Percentiles rank a stretch among this genome's conserved stretches.
phyloP scores from a whole-genome alignment of 176 grass and related monocot genomes.

The Carex scoparia region DNA sequence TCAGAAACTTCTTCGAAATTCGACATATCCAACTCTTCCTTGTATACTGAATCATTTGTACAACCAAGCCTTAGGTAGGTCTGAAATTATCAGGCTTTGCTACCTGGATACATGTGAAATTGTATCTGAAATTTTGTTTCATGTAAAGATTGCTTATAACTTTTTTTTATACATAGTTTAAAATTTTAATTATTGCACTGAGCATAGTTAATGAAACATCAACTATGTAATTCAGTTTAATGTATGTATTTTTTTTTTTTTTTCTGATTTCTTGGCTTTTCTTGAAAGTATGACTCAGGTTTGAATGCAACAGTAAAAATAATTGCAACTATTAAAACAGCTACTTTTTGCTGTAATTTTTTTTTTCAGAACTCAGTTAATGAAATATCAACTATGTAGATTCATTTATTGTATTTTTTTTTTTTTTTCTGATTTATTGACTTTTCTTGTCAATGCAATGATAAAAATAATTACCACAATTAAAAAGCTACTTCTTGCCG shows the following conservation, averaged over 20 bases:
- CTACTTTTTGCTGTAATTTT: too few species aligned
- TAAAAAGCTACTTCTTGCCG: too few species aligned
- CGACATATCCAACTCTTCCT: slow-evolving; percentile 4
- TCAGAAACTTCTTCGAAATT: neutral
- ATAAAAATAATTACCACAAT: too few species aligned
- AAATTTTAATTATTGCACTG: neutral
- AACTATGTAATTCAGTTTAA: neutral
- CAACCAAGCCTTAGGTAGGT: slow-evolving; percentile 30
- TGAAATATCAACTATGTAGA: neutral
- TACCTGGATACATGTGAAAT: neutral
- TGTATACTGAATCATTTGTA: slow-evolving; percentile 39
- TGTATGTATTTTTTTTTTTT: neutral
- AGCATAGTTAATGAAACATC: neutral
- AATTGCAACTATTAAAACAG: too few species aligned
- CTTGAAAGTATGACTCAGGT: neutral
- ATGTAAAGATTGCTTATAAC: neutral
- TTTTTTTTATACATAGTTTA: neutral
- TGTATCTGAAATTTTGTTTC: neutral
- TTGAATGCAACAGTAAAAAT: neutral
- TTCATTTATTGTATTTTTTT: neutral
- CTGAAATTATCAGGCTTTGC: neutral
- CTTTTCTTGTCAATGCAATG: neutral
- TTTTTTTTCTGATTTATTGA: neutral
- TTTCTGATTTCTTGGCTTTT: neutral
- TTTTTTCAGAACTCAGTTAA: neutral